Conservation (phyloP, 768 basidiomycete species). For the Tulasnella sp. region DNA sequence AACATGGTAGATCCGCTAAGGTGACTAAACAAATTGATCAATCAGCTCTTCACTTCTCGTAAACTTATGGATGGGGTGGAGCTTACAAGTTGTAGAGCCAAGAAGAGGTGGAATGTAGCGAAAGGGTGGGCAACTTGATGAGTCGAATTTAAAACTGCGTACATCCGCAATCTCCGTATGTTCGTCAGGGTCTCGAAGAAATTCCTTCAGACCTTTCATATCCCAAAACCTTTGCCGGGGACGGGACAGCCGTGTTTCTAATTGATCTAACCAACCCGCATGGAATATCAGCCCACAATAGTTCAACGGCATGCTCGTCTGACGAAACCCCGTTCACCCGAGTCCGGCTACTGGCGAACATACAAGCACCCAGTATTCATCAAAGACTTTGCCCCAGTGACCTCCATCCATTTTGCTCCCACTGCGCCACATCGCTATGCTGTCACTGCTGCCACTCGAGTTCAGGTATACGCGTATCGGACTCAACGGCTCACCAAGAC, state of each 20-base stretch:
- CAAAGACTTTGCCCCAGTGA: conserved; percentile 94
- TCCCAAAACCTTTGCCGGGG: too few relatives aligned
- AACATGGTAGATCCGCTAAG: conserved; percentile 42
- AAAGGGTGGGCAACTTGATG: too few relatives aligned
- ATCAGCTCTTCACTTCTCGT: background rate
- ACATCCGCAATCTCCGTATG: too few relatives aligned
- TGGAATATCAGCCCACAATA: conserved; percentile 76
- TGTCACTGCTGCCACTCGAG: conserved; percentile 84
- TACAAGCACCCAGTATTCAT: conserved; percentile 88
- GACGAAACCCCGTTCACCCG: conserved; percentile 52
- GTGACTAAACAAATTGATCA: too few relatives aligned
- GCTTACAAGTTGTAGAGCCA: background rate
- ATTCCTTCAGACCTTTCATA: too few relatives aligned
- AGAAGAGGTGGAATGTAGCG: too few relatives aligned
- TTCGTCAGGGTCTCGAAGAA: too few relatives aligned
- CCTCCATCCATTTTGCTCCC: conserved; percentile 83
- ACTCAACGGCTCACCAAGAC: conserved; percentile 96
- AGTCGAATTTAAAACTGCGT: too few relatives aligned
- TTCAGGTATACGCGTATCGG: conserved; percentile 91
- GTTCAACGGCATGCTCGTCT: conserved; percentile 49
- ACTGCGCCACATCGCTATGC: conserved; percentile 88
- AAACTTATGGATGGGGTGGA: background rate
- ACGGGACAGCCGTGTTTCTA: background rate
- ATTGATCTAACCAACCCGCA: conserved; percentile 22
- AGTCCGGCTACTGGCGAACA: conserved; percentile 78